Percentiles rank a stretch among this genome's conserved stretches.
Evolutionary conservation across 805 yeast genomes (phyloP).

Genomic region (Starmerella sp.): DNA sequence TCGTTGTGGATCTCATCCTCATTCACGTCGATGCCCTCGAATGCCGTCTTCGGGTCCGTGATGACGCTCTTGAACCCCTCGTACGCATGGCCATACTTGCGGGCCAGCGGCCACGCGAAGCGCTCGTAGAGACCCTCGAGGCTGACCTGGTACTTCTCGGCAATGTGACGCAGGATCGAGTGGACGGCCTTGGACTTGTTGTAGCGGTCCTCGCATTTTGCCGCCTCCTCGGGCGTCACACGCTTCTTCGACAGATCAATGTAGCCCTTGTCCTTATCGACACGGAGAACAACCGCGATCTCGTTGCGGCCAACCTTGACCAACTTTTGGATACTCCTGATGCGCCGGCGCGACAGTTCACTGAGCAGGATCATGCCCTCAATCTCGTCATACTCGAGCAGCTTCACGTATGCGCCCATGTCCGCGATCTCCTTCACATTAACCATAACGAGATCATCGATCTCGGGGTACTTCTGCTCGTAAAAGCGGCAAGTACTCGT

Average conservation of each 20-base stretch:
- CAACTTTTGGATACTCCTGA: conserved; percentile 91
- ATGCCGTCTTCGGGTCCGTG: conserved; percentile 73
- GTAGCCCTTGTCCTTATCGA: conserved; percentile 96
- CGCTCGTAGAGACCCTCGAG: conserved; percentile 76
- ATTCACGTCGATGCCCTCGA: conserved; percentile 58
- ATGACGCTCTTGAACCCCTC: conserved; percentile 95
- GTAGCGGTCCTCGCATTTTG: conserved; percentile 94
- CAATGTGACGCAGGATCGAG: conserved; percentile 96
- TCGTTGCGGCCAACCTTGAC: conserved; percentile 98
- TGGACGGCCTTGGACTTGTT: conserved; percentile 95
- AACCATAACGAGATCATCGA: conserved; percentile 98
- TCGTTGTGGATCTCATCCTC: conserved; percentile 70
- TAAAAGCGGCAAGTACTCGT: conserved; percentile 85
- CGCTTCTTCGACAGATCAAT: conserved; percentile 96
- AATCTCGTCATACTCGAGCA: conserved; percentile 92
- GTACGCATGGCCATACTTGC: conserved; percentile 91
- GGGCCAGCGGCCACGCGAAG: conserved; percentile 95
- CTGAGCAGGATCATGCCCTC: conserved; percentile 97
- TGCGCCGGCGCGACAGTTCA: conserved; percentile 96
- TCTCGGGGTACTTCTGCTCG: conserved; percentile 97
- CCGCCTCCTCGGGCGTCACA: conserved; percentile 94
- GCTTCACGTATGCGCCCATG: conserved; percentile 95
- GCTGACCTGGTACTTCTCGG: conserved; percentile 85
- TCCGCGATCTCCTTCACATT: conserved; percentile 86
- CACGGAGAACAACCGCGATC: conserved; percentile 95